Percentiles rank a stretch among this genome's conserved stretches.
These are phyloP conservation scores for Sporothrix variecibatus DNA, from an alignment of 2,329 filamentous ascomycete genomes.

Conservation along the genomic window DNA sequence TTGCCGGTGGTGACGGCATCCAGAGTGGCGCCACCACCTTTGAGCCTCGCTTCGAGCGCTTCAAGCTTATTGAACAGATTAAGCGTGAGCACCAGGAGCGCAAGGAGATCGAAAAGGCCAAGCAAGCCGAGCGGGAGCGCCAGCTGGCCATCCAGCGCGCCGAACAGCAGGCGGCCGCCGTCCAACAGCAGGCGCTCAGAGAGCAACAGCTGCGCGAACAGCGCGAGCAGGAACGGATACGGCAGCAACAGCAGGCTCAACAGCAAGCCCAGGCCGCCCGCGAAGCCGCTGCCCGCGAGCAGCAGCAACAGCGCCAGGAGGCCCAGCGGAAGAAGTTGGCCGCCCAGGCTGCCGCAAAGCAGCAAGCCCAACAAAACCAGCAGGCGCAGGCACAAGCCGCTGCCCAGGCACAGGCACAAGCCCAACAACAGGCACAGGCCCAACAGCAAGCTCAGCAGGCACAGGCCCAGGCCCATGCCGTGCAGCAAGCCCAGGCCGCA, in stretches of 20 bases:
- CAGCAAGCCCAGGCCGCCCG: slow-evolving; percentile 39
- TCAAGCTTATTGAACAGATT: slow-evolving; percentile 88
- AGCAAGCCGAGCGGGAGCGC: slow-evolving; percentile 61
- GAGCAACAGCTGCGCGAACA: slow-evolving; percentile 34
- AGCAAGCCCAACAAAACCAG: slow-evolving; percentile 43
- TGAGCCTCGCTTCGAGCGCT: slow-evolving; percentile 83
- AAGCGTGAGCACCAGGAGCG: slow-evolving; percentile 75
- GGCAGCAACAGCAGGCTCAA: slow-evolving; percentile 33
- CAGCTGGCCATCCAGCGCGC: slow-evolving; percentile 54
- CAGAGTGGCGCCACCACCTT: slow-evolving; percentile 72
- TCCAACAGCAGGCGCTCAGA: slow-evolving; percentile 26
- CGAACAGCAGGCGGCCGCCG: slow-evolving; percentile 46
- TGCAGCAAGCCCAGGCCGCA: slow-evolving; percentile 36
- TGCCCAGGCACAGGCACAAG: slow-evolving; percentile 37
- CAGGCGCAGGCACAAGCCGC: slow-evolving; percentile 34
- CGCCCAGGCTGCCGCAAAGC: slow-evolving; percentile 34
- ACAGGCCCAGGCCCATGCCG: slow-evolving; percentile 32
- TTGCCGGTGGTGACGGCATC: slow-evolving; percentile 66
- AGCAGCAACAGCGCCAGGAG: slow-evolving; percentile 41
- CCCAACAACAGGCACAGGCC: slow-evolving; percentile 36
- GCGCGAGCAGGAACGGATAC: slow-evolving; percentile 28
- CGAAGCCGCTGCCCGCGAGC: slow-evolving; percentile 45
- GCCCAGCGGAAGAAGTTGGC: slow-evolving; percentile 36
- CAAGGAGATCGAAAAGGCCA: slow-evolving; percentile 72
- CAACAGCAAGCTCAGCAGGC: slow-evolving; percentile 10